These are phyloP conservation scores for Oropetium thomaeum DNA, from an alignment of 176 grass and related monocot species.

Conservation along the genomic window DNA sequence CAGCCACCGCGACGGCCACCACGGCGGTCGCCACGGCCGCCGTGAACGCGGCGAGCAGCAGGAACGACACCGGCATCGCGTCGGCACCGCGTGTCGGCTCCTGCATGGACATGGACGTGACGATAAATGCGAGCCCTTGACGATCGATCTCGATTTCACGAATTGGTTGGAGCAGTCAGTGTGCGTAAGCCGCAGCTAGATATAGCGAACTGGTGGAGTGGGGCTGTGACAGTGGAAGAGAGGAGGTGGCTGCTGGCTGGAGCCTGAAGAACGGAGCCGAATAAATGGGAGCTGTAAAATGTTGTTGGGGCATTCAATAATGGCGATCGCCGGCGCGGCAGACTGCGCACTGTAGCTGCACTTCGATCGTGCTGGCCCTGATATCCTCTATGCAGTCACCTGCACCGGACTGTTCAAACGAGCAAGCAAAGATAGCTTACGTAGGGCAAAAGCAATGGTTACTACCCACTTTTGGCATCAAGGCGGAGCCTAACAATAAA, in stretches of 20 bases:
- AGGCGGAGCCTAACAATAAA: too few relatives aligned
- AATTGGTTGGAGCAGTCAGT: constrained; percentile 23
- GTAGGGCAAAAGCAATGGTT: too few relatives aligned
- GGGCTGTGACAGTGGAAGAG: neutral
- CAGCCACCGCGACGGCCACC: neutral
- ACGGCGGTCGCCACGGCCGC: constrained; percentile 2
- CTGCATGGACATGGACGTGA: constrained; percentile 20
- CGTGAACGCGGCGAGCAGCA: constrained; percentile 37
- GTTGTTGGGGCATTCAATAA: constrained; percentile 40
- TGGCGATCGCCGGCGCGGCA: constrained; percentile 11
- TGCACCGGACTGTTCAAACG: neutral
- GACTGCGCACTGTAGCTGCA: neutral
- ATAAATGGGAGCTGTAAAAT: constrained; percentile 43
- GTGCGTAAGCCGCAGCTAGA: neutral
- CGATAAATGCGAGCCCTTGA: neutral
- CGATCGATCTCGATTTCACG: neutral
- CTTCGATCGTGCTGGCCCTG: neutral
- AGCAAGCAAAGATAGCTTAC: too few relatives aligned
- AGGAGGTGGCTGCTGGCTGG: neutral
- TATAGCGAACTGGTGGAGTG: neutral
- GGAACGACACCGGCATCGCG: neutral
- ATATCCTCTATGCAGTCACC: too few relatives aligned
- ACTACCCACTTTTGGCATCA: too few relatives aligned
- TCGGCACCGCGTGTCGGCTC: neutral
- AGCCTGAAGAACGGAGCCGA: neutral